Base-by-base conservation (phyloP, 1,284 basidiomycete species). In the Cutaneotrichosporon cavernicola region DNA sequence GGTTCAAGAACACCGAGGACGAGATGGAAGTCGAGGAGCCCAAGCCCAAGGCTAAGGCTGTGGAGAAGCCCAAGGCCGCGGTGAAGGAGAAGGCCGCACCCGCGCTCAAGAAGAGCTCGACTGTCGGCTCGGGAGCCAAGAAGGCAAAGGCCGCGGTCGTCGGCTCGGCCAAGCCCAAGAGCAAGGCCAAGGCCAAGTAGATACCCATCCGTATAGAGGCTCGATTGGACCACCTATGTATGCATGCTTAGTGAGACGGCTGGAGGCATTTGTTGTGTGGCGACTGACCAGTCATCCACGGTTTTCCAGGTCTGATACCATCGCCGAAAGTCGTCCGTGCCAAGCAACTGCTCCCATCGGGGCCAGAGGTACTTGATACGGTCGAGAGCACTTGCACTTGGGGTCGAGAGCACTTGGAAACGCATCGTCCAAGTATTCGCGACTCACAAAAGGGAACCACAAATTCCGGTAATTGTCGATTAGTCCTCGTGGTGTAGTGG, bases 121-220 rank as follows among this genome's bases (percentile, higher is more conserved):
- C 69, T 8, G 62, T 76, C 49, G 75, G 74, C 21, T 72, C 71
- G 2, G 73, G 72, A 7, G 66, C 58, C 32, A 70, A 65, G 51
- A 64, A 67, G 65, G 65, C 70, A 53, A 71, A 69, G 67, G 22
- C 49, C 10, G 64, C 62, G n/a, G 69, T 58, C 4, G 56, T 66
- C 11, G 68, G 68, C 46, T 49, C 46, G 40, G 38, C 58, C 53
- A 65, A 62, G 57, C 49, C 40, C 38, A 56, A 40, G 52, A 56
- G 46, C 47, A 61, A 61, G 64, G 56, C 60, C 47, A 62, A 62
- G 61, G 55, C 22, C 38, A 56, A 56, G 55, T 56, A 56, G 55
- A 56, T 56, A 56, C 55, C 55, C 55, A 18, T 56, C 55, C 38
- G 38, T 56, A 56, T 56, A 56, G 55, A 56, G 55, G 55, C 55